Evolutionary conservation across 106 monocot genomes (phyloP), one percentile per base, ranked within the genome.

Genomic region (Dendrobium huoshanense): DNA sequence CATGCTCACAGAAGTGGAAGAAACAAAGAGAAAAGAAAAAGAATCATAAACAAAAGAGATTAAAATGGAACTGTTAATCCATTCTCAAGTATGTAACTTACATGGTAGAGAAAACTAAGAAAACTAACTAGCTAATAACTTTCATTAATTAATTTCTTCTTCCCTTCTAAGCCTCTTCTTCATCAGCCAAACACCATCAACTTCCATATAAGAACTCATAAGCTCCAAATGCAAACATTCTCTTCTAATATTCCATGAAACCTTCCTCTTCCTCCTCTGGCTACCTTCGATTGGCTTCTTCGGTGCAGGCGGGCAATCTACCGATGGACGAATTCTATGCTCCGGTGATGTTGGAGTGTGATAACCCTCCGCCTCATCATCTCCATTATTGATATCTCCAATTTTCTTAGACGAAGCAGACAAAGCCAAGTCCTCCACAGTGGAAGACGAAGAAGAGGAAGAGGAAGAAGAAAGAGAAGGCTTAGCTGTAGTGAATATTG

Each of bases 311-410:
- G 87, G 84, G 84, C 84, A 88, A 42, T 68, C 41, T 5, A 75
- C 2, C 13, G 77, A 18, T 19, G 24, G 33, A 56, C 68, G 84
- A 82, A 88, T 88, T 58, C 79, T 67, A 55, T 59, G 47, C 1
- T 33, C 77, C 19, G 87, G 84, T 17, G 87, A 88, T 2, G 84
- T 88, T 51, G 87, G 87, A 51, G 87, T 85, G 2, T 82, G 84
- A 72, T 88, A 88, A 0, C 87, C 87, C 55, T 84, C 79, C 42
- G 79, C 78, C 24, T 61, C 67, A 55, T 67, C 76, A 47, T 59
- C 45, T 55, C 47, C 44, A 45, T 9, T 41, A 45, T 9, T 41
- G 29, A 29, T 33, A 11, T 44, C 45, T 64, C 33, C 82, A 42
- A 25, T 58, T 54, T 10, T 31, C 13, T 42, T 44, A 44, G 79